Conservation (phyloP, 768 basidiomycete genomes). For the Pulveroboletus frians region DNA sequence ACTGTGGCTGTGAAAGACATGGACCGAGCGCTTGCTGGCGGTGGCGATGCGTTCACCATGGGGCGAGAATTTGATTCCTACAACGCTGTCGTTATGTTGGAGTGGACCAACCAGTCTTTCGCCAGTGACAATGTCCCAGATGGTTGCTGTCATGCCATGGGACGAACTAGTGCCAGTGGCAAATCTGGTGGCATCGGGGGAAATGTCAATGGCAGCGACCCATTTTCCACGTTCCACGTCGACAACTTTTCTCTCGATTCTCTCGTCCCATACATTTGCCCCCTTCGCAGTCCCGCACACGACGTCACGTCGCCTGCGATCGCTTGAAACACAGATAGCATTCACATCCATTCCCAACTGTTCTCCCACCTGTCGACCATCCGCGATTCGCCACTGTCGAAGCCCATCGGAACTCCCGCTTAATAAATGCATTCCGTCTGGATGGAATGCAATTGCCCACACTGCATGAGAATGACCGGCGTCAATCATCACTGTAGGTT, state of each 20-base stretch:
- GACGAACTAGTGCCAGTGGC: neutral
- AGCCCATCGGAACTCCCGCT: neutral
- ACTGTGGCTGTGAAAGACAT: neutral
- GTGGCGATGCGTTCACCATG: neutral
- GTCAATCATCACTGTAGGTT: neutral
- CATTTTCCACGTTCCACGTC: neutral
- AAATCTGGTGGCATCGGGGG: neutral
- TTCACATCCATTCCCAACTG: neutral
- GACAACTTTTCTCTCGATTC: neutral
- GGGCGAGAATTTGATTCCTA: neutral
- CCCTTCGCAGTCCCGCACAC: neutral
- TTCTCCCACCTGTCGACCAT: neutral
- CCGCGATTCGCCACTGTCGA: neutral
- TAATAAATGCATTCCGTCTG: neutral
- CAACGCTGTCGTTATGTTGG: neutral
- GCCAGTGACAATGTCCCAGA: neutral
- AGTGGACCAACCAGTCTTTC: neutral
- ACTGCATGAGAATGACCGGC: neutral
- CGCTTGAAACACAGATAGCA: neutral
- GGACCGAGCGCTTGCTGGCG: neutral
- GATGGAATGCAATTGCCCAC: neutral
- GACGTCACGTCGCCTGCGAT: neutral
- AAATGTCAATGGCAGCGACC: neutral
- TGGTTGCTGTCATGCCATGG: neutral
- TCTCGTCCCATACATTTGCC: neutral